phyloP scores from a whole-genome alignment of 306 rosid genomes.

The Sicyos edulis region DNA sequence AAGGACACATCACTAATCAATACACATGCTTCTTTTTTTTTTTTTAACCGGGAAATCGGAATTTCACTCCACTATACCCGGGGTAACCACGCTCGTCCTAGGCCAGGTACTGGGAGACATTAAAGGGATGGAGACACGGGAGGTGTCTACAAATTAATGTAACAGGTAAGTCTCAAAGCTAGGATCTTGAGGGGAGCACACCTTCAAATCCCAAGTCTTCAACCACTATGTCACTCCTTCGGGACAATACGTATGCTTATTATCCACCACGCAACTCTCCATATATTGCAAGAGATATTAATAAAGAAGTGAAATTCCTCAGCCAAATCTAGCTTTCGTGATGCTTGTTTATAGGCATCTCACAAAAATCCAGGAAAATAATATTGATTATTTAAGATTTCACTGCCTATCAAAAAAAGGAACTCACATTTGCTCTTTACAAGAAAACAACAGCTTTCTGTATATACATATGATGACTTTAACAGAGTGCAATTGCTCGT shows the following conservation, averaged over 20 bases:
- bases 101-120: too few species aligned
- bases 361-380: conserved; percentile 15
- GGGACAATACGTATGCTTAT: background rate
- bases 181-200: too few species aligned
- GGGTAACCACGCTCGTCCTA: too few species aligned
- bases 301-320: background rate
- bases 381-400: background rate
- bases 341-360: background rate
- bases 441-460: conserved; percentile 65
- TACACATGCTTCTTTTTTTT: conserved; percentile 2
- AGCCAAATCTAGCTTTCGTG: background rate
- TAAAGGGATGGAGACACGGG: too few species aligned
- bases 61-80: too few species aligned
- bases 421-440: conserved; percentile 85
- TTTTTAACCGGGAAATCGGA: too few species aligned
- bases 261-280: conserved; percentile 2
- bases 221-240: too few species aligned
- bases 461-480: conserved; percentile 69
- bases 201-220: too few species aligned
- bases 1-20: background rate
- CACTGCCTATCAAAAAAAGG: conserved; percentile 8
- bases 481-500: conserved; percentile 59
- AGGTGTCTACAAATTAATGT: too few species aligned
- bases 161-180: too few species aligned
- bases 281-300: background rate